Evolutionary conservation across 257 asterid species (phyloP), one percentile per base, ranked within the genome.

Genomic region (Solanum ahanhuiri): DNA sequence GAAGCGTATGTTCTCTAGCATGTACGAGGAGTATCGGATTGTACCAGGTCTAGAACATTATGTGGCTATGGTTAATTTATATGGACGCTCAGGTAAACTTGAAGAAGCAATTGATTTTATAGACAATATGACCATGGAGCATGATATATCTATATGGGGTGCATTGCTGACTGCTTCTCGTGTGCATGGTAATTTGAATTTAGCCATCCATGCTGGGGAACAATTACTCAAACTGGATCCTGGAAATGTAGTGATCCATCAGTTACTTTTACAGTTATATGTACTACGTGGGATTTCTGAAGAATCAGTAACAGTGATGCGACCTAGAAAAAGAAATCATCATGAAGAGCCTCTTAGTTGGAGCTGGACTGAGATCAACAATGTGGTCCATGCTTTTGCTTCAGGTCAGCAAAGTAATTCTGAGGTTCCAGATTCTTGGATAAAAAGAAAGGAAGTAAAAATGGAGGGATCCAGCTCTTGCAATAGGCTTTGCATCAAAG

Each of bases 71-170:
- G 91, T 94, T 48, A 88, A 90, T 88, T 85, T 95, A 85, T 90
- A 87, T 64, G 98, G 98, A 28, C 98, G 94, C 43, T 93, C 96
- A 11, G 96, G 98, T 85, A 89, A 85, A 91, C 93, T 95, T 39
- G 94, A 94, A 82, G 93, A 93, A 88, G 98, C 95, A 45, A 83
- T 89, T 81, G 89, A 92, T 28, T 92, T 94, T 89, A 90, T 95
- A 39, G 58, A 67, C 45, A 85, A 77, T 83, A 90, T 93, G 93
- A 85, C 88, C 4, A 54, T 92, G 18, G 89, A 94, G 86, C 94
- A 90, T 2, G 93, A 91, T 88, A 90, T 83, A 86, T 85, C 93
- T 77, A 83, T 93, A 5, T 94, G 96, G 98, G 88, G 90, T 18
- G 93, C 96, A n/a, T 88, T 94, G 31, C 86, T 95, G 31, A 92